Conservation (phyloP, 768 basidiomycete genomes). For the Trametopsis cervina region DNA sequence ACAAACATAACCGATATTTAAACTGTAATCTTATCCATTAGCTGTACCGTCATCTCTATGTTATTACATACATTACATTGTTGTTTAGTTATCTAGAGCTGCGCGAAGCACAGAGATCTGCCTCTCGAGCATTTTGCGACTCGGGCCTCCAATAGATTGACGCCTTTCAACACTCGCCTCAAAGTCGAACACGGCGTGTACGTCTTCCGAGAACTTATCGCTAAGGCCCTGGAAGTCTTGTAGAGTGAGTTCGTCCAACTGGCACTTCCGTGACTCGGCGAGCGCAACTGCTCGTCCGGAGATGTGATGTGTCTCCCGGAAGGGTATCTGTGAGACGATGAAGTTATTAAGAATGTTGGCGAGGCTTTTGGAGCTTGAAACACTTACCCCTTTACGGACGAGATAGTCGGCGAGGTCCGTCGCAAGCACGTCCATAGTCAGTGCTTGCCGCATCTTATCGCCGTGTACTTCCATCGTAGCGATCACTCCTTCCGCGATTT, state of each 20-base stretch:
- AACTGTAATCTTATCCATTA: no score
- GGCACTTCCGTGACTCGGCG: slow-evolving; percentile 76
- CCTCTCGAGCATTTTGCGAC: slow-evolving; percentile 73
- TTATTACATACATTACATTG: background rate
- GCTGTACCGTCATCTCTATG: no score
- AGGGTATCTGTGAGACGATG: slow-evolving; percentile 64
- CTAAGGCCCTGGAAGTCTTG: slow-evolving; percentile 74
- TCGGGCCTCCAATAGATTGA: slow-evolving; percentile 89
- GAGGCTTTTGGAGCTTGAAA: slow-evolving; percentile 8
- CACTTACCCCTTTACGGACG: slow-evolving; percentile 91
- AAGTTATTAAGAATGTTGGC: background rate
- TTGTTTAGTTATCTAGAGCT: slow-evolving; percentile 34
- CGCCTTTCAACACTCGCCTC: slow-evolving; percentile 92
- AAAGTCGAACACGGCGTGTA: slow-evolving; percentile 85
- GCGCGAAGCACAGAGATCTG: slow-evolving; percentile 76
- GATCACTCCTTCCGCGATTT: slow-evolving; percentile 92
- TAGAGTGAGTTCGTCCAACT: slow-evolving; percentile 74
- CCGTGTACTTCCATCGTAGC: slow-evolving; percentile 84
- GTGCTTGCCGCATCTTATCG: slow-evolving; percentile 81
- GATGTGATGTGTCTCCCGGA: slow-evolving; percentile 98
- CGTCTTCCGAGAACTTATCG: slow-evolving; percentile 74
- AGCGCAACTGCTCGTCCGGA: slow-evolving; percentile 95
- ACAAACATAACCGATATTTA: no score
- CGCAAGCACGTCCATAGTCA: slow-evolving; percentile 97
- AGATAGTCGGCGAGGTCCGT: slow-evolving; percentile 99